Evolutionary conservation across 176 grass and related monocot genomes (phyloP), one percentile per base, ranked within the genome.

Genomic region (Oryza longistaminata): DNA sequence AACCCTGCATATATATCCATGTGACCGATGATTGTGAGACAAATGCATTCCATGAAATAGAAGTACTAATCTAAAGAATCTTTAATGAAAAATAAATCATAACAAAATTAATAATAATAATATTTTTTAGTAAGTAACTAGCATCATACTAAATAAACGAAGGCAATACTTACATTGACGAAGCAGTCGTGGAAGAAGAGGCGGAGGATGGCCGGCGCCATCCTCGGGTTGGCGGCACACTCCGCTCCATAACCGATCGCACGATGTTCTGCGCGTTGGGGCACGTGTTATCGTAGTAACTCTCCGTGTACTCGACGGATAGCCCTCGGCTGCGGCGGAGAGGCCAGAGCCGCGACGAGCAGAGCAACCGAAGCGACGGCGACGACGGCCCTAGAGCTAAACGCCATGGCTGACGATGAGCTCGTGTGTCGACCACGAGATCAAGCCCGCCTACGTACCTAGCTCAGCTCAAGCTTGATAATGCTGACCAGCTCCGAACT

Each of bases 121-220:
- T 35, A 35, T 5, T 5, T 35, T 35, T 35, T 5, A 35, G 34
- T 35, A 35, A 35, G 34, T 35, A 35, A 35, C 34, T 5, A 35
- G 5, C 5, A 35, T 35, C 34, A 35, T 35, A 35, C 34, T 35
- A 35, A 35, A 35, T 4, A 35, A 35, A 35, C 34, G 5, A 5
- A 35, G 35, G 7, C 14, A 48, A 2, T 21, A 31, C 27, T 17
- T 90, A 92, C 91, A 5, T 91, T 87, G 73, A 93, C 87, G 64
- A 93, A 96, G 85, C 94, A 96, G 33, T 97, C 91, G 2, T 92
- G 94, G 61, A 97, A 97, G 75, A 97, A 88, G 87, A 97, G 94
- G 33, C 94, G 87, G 13, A 97, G 90, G 13, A 92, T 44, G 29
- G 94, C 92, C 13, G 94, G 89, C 0, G 85, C 90, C 80, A 92